A percentile compares a stretch with the other conserved stretches of the same genome.
Conservation (phyloP, 2,329 filamentous ascomycete species). For the Hypocreales sp. region DNA sequence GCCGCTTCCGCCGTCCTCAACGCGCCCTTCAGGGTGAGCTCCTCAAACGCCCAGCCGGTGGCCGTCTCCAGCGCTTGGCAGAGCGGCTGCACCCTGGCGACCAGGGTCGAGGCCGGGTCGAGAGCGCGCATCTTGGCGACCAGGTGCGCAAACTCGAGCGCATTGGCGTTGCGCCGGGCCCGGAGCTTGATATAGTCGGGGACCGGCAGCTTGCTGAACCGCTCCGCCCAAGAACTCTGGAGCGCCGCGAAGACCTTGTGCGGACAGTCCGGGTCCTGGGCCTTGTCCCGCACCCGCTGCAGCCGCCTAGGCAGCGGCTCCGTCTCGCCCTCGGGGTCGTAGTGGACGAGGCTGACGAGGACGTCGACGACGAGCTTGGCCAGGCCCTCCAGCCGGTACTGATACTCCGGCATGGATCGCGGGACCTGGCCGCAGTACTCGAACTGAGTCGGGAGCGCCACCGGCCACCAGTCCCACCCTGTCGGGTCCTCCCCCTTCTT, state of each 20-base stretch:
- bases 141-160: slow-evolving; percentile 6
- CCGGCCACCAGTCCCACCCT: no score
- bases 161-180: no score
- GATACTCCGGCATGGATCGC: slow-evolving; percentile 5
- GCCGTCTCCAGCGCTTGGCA: slow-evolving; percentile 1
- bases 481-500: no score
- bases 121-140: no score
- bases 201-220: no score
- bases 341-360: slow-evolving; percentile 6
- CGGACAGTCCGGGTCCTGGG: no score
- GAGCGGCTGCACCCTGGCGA: neutral
- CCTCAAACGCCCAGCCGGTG: neutral
- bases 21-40: no score
- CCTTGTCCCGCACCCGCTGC: no score
- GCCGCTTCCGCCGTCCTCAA: no score
- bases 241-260: no score
- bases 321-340: neutral
- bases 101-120: neutral
- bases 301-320: neutral
- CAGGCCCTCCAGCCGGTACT: slow-evolving; percentile 5
- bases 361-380: slow-evolving; percentile 4
- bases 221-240: no score
- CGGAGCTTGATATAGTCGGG: no score
- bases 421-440: slow-evolving; percentile 10
- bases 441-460: slow-evolving; percentile 2